Percentiles rank a stretch among this genome's conserved stretches.
Evolutionary conservation across 2,329 filamentous ascomycete species (phyloP).

Genomic region (Pseudocercospora vitis): DNA sequence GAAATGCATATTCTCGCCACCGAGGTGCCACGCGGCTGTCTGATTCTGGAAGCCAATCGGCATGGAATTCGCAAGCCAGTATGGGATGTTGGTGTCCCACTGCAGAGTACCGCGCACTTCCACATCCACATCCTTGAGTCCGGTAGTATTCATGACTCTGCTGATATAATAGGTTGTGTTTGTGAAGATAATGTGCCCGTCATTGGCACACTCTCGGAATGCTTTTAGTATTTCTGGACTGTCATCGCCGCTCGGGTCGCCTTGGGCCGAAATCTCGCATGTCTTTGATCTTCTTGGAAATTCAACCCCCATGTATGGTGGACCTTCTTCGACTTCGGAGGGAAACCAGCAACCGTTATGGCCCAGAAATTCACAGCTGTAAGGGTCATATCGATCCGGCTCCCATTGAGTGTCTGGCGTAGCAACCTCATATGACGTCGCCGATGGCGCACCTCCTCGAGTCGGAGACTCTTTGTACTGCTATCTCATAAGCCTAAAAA

Average conservation of each 20-base stretch:
- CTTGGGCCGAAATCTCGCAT: conserved; percentile 24
- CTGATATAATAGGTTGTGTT: conserved; percentile 37
- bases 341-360: conserved; percentile 31
- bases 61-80: conserved; percentile 55
- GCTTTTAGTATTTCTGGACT: conserved; percentile 54
- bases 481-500: too few relatives aligned
- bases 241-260: conserved; percentile 43
- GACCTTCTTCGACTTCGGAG: conserved; percentile 23
- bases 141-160: conserved; percentile 52
- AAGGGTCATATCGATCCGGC: conserved; percentile 29
- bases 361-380: conserved; percentile 31
- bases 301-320: conserved; percentile 20
- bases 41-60: conserved; percentile 58
- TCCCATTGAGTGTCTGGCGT: conserved; percentile 4
- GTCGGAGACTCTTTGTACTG: too few relatives aligned
- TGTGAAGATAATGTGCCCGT: conserved; percentile 29
- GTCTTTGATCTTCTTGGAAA: conserved; percentile 11
- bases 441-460: too few relatives aligned
- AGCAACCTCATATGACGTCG: too few relatives aligned
- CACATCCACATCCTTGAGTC: conserved; percentile 49
- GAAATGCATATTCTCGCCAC: conserved; percentile 53
- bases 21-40: conserved; percentile 56
- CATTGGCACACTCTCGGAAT: conserved; percentile 51
- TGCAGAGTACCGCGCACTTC: conserved; percentile 52
- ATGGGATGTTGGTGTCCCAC: conserved; percentile 46